Evolutionary conservation across 2,329 filamentous ascomycete genomes (phyloP).

Genomic region (Curvularia lunata): DNA sequence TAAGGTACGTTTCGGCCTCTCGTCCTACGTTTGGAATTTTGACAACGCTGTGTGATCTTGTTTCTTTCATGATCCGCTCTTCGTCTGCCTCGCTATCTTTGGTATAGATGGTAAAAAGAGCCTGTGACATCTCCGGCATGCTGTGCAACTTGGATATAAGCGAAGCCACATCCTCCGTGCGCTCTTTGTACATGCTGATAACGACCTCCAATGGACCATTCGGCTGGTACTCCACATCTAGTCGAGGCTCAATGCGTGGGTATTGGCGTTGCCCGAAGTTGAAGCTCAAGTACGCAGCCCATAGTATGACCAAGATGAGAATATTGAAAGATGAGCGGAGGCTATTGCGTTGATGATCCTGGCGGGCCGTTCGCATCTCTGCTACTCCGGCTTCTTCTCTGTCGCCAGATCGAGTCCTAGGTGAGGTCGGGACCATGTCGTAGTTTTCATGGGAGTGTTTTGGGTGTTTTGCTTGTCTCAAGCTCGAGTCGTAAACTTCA

Average conservation of each 20-base stretch:
- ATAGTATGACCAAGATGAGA: constrained; percentile 21
- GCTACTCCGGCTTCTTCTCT: constrained; percentile 8
- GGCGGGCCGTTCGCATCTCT: neutral
- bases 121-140: constrained; percentile 29
- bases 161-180: constrained; percentile 29
- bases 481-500: constrained; percentile 5
- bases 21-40: constrained; percentile 52
- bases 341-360: neutral
- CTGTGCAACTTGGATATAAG: constrained; percentile 30
- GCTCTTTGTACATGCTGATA: constrained; percentile 50
- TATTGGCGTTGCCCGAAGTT: constrained; percentile 28
- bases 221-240: constrained; percentile 33
- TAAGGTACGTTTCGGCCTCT: constrained; percentile 55
- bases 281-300: constrained; percentile 24
- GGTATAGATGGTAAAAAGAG: constrained; percentile 41
- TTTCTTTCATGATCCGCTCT: constrained; percentile 25
- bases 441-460: constrained; percentile 3
- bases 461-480: neutral
- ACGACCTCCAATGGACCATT: constrained; percentile 40
- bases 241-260: constrained; percentile 7
- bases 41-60: constrained; percentile 36
- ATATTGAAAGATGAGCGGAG: constrained; percentile 12
- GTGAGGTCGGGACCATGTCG: constrained; percentile 5
- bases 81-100: constrained; percentile 38
- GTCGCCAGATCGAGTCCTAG: constrained; percentile 5